phyloP scores from a whole-genome alignment of 2,329 filamentous ascomycete species.

The Pseudogymnoascus sp. region DNA sequence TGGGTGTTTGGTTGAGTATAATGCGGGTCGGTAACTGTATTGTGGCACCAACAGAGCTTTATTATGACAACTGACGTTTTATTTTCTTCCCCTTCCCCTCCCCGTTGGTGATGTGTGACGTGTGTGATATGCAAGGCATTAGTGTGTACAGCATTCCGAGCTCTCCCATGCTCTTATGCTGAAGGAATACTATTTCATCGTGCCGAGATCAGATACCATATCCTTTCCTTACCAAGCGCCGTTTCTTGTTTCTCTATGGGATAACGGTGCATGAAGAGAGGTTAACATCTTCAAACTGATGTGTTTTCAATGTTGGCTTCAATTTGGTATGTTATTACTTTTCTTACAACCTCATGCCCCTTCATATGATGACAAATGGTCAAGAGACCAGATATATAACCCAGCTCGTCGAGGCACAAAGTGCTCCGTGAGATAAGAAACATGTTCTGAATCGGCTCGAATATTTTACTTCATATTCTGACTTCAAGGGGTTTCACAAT shows the following conservation, averaged over 20 bases:
- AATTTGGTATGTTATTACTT: not conserved
- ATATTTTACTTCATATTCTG: not conserved
- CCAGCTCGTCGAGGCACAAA: conserved; percentile 8
- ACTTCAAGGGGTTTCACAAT: not conserved
- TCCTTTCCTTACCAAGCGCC: conserved; percentile 7
- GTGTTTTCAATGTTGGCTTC: not conserved
- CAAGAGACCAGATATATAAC: conserved; percentile 10
- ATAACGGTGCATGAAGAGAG: conserved; percentile 5
- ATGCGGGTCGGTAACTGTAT: conserved; percentile 9
- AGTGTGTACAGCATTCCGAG: conserved; percentile 9
- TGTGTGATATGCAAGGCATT: conserved; percentile 3
- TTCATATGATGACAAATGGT: conserved; percentile 4
- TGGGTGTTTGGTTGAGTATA: conserved; percentile 9
- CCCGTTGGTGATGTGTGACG: not conserved
- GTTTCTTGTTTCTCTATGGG: not conserved
- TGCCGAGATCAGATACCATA: conserved; percentile 8
- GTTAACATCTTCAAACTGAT: conserved; percentile 2
- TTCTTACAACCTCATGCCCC: not conserved
- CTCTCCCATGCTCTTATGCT: conserved; percentile 7
- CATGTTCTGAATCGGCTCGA: conserved; percentile 2
- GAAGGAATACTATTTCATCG: conserved; percentile 10
- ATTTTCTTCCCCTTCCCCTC: not conserved
- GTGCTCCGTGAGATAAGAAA: conserved; percentile 7
- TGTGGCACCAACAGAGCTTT: conserved; percentile 10
- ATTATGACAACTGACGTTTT: conserved; percentile 5